phyloP scores from a whole-genome alignment of 2,329 filamentous ascomycete species.

The Sporothrix humicola region DNA sequence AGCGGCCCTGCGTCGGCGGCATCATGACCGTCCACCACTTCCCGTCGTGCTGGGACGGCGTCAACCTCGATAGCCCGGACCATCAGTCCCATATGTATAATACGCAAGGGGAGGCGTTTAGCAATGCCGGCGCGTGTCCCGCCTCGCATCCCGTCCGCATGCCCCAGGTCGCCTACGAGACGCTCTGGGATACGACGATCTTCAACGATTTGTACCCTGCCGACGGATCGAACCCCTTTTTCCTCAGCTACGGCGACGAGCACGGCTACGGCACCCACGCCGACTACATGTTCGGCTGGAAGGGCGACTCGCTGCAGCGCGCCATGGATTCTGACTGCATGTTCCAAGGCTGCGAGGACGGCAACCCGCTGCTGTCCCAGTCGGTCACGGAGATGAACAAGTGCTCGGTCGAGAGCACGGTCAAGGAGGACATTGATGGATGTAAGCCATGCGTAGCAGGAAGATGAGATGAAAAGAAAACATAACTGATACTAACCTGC shows the following conservation, averaged over 20 bases:
- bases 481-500: not conserved
- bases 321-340: slow-evolving; percentile 39
- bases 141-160: slow-evolving; percentile 39
- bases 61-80: slow-evolving; percentile 52
- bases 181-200: slow-evolving; percentile 39
- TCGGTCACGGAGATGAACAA: slow-evolving; percentile 37
- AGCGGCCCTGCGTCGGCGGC: slow-evolving; percentile 46
- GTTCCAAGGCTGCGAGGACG: slow-evolving; percentile 37
- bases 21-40: slow-evolving; percentile 53
- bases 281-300: slow-evolving; percentile 40
- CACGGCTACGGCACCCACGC: slow-evolving; percentile 40
- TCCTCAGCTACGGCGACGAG: slow-evolving; percentile 38
- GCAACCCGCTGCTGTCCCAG: slow-evolving; percentile 37
- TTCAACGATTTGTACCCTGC: slow-evolving; percentile 48
- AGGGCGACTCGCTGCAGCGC: slow-evolving; percentile 38
- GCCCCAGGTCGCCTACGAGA: slow-evolving; percentile 40
- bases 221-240: slow-evolving; percentile 45
- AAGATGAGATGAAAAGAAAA: not conserved
- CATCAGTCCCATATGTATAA: slow-evolving; percentile 44
- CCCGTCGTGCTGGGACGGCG: slow-evolving; percentile 52
- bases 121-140: slow-evolving; percentile 39
- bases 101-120: slow-evolving; percentile 37
- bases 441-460: not conserved
- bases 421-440: slow-evolving; percentile 21
- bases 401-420: slow-evolving; percentile 34